phyloP scores from a whole-genome alignment of 1,139 yeast species.

The Protomyces inouyei region DNA sequence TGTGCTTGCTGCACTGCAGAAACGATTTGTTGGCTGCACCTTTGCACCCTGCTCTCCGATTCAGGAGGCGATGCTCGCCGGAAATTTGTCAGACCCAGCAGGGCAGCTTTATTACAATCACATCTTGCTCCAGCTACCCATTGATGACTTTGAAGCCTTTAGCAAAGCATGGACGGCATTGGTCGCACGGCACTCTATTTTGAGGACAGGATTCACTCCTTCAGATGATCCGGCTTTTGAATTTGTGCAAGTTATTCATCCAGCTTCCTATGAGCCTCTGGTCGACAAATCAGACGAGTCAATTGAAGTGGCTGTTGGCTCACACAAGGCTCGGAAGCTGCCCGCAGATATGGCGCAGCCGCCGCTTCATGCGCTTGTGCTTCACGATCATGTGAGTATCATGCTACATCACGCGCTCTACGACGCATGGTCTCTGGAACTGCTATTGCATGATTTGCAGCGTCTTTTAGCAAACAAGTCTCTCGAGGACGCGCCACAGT shows the following conservation, averaged over 20 bases:
- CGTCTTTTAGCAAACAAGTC: neutral
- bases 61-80: conserved; percentile 31
- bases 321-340: conserved; percentile 5
- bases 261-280: neutral
- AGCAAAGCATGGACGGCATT: conserved; percentile 24
- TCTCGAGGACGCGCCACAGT: conserved; percentile 11
- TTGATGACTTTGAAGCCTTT: neutral
- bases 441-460: conserved; percentile 27
- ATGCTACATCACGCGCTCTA: conserved; percentile 34
- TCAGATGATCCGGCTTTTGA: neutral
- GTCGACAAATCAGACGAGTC: neutral
- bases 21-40: neutral
- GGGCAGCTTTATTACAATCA: conserved; percentile 30
- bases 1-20: neutral
- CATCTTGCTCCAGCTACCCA: conserved; percentile 6
- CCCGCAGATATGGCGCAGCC: conserved; percentile 23
- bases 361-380: conserved; percentile 19
- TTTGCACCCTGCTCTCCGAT: conserved; percentile 29
- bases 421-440: conserved; percentile 35
- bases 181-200: conserved; percentile 30
- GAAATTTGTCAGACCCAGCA: conserved; percentile 21
- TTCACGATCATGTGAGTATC: conserved; percentile 7
- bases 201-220: conserved; percentile 32
- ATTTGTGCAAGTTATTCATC: conserved; percentile 29
- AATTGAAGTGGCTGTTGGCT: neutral